A percentile compares a stretch with the other conserved stretches of the same genome.
These are phyloP conservation scores for Vaccinium vitisidaea DNA, from an alignment of 148 eudicot genomes.

Conservation along the genomic window DNA sequence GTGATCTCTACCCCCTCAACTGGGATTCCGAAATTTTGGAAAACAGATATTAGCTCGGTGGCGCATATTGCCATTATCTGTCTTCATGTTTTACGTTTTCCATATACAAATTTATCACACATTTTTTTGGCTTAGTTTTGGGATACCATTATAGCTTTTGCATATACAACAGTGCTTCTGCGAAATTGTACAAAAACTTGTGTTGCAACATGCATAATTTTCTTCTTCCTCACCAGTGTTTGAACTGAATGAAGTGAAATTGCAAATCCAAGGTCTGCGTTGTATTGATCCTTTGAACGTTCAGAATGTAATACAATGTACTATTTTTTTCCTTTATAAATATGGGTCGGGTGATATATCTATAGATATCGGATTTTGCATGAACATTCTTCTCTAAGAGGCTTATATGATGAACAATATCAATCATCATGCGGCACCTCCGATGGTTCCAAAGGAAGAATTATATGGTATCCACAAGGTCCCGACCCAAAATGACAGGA, in stretches of 20 bases:
- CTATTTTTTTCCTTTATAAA: neutral
- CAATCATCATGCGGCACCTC: neutral
- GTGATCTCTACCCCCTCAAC: constrained; percentile 22
- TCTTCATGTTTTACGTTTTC: neutral
- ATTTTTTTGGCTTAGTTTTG: no score
- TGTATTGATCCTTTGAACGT: neutral
- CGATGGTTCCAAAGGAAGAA: neutral
- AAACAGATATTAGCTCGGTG: neutral
- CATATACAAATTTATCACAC: no score
- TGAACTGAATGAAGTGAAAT: neutral
- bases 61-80: neutral
- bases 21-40: constrained; percentile 3
- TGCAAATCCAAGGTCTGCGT: neutral
- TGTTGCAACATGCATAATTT: neutral
- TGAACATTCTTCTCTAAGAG: neutral
- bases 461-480: no score
- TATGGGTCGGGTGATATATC: no score
- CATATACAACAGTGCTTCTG: neutral
- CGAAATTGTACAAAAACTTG: neutral
- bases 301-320: neutral
- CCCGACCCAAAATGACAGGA: no score
- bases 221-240: neutral
- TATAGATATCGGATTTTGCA: neutral
- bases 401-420: neutral
- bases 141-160: no score